phyloP scores from a whole-genome alignment of 1,139 yeast species.

The Geotrichum siamense region DNA sequence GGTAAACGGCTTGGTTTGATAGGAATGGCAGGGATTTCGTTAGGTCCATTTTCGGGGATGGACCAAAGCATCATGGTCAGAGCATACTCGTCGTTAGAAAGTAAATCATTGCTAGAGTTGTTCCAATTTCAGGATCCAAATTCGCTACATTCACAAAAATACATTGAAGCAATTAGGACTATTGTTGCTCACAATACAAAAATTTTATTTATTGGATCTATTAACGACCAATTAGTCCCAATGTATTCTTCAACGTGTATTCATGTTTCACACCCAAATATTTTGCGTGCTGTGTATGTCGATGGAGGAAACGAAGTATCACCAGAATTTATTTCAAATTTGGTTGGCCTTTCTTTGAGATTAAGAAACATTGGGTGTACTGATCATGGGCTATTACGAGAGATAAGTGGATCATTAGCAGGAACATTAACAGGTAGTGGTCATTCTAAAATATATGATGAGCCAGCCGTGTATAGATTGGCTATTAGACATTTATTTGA shows the following conservation, averaged over 20 bases:
- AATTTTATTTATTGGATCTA: slow-evolving; percentile 73
- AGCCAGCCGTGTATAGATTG: slow-evolving; percentile 72
- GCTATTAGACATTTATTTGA: slow-evolving; percentile 70
- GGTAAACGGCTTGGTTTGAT: slow-evolving; percentile 52
- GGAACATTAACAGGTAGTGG: slow-evolving; percentile 95
- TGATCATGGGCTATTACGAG: slow-evolving; percentile 51
- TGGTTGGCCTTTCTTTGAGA: slow-evolving; percentile 42
- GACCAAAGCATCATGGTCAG: slow-evolving; percentile 78
- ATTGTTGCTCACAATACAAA: slow-evolving; percentile 67
- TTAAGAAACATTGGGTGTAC: slow-evolving; percentile 34
- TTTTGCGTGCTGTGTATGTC: slow-evolving; percentile 80
- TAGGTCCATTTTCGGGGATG: slow-evolving; percentile 88
- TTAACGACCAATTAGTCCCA: slow-evolving; percentile 90
- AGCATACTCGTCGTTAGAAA: slow-evolving; percentile 86
- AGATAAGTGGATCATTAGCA: slow-evolving; percentile 72
- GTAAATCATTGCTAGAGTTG: slow-evolving; percentile 73
- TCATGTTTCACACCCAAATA: slow-evolving; percentile 81
- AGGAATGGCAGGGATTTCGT: slow-evolving; percentile 93
- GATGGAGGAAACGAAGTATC: slow-evolving; percentile 56
- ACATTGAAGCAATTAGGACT: slow-evolving; percentile 58
- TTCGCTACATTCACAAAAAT: slow-evolving; percentile 62
- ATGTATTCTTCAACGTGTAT: slow-evolving; percentile 79
- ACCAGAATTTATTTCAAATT: slow-evolving; percentile 47
- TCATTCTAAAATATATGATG: slow-evolving; percentile 83
- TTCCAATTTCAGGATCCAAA: slow-evolving; percentile 79